A percentile compares a stretch with the other conserved stretches of the same genome.
These are phyloP conservation scores for Hymenoscyphus scutula DNA, from an alignment of 2,329 filamentous ascomycete species.

Conservation along the genomic window DNA sequence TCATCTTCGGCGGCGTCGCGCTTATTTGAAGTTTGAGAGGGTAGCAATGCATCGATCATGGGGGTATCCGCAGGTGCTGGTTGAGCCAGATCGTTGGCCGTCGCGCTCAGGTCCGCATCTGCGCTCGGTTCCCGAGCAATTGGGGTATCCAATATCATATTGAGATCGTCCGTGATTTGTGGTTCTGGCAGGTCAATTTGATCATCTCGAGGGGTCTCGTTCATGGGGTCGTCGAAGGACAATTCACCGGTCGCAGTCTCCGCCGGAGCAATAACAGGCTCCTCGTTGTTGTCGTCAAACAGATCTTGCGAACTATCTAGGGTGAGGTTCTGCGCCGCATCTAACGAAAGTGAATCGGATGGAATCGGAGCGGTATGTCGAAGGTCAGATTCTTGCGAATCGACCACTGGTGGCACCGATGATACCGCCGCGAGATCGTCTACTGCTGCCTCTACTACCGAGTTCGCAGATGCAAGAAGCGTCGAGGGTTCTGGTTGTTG, in stretches of 20 bases:
- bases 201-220: neutral
- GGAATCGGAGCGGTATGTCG: slow-evolving; percentile 24
- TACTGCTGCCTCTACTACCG: slow-evolving; percentile 27
- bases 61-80: slow-evolving; percentile 16
- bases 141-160: neutral
- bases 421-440: slow-evolving; percentile 28
- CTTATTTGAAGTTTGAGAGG: slow-evolving; percentile 53
- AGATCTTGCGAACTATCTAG: slow-evolving; percentile 13
- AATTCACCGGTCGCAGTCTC: neutral
- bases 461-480: slow-evolving; percentile 20
- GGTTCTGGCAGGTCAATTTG: neutral
- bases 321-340: slow-evolving; percentile 14
- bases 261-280: neutral
- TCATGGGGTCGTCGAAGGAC: neutral
- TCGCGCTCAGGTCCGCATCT: neutral
- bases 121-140: neutral
- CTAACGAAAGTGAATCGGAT: slow-evolving; percentile 4
- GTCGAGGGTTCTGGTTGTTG: slow-evolving; percentile 13
- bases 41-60: slow-evolving; percentile 37
- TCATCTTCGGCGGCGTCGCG: slow-evolving; percentile 76
- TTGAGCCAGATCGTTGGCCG: neutral
- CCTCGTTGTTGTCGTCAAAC: neutral
- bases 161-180: neutral
- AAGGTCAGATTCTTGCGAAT: slow-evolving; percentile 35
- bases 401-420: slow-evolving; percentile 33